A percentile compares a stretch with the other conserved stretches of the same genome.
These are phyloP conservation scores for Eimeria maxima DNA, from an alignment of 169 alveolate genomes.

Conservation along the genomic window DNA sequence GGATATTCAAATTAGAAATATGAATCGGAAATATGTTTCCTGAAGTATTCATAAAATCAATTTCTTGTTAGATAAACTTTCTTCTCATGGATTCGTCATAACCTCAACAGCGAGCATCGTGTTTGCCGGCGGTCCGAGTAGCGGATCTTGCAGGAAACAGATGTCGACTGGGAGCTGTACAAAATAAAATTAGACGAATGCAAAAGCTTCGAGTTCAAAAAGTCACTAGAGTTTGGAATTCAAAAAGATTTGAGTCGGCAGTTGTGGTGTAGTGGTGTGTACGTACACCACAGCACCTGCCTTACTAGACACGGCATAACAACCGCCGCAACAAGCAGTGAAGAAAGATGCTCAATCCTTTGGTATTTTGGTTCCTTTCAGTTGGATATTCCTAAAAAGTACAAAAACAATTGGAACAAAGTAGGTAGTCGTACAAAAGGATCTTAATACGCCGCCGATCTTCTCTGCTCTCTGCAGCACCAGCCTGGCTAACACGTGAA, in stretches of 20 bases:
- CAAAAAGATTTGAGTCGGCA: neutral
- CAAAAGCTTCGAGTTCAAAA: neutral
- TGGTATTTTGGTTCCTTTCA: neutral
- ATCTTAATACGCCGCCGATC: neutral
- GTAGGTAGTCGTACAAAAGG: neutral
- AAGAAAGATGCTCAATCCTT: neutral
- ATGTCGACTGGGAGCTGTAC: neutral
- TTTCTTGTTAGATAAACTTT: neutral
- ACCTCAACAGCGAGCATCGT: neutral
- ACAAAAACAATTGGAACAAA: neutral
- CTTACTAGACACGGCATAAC: slow-evolving; percentile 8
- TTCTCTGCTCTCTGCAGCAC: neutral
- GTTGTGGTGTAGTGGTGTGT: neutral
- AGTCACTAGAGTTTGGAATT: neutral
- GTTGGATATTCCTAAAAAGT: neutral
- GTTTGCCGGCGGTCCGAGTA: neutral
- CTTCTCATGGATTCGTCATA: neutral
- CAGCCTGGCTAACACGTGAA: neutral
- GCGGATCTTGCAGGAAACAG: neutral
- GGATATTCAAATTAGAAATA: neutral
- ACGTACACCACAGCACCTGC: slow-evolving; percentile 20
- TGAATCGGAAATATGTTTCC: neutral
- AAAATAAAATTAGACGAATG: neutral
- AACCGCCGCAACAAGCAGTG: neutral
- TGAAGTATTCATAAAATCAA: neutral